Evolutionary conservation across 345 rosid genomes (phyloP).

Genomic region (Isatis tinctoria): DNA sequence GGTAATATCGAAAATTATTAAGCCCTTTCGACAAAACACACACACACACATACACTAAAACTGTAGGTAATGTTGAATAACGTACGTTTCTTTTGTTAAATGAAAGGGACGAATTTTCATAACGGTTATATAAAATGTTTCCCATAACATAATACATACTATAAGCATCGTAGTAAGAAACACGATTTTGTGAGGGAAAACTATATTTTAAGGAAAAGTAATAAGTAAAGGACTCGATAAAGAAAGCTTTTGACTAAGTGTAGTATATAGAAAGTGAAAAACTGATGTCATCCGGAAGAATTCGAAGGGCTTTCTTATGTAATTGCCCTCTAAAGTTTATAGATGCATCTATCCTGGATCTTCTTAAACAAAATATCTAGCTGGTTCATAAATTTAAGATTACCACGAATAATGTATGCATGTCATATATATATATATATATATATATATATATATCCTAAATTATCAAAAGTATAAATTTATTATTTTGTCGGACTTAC

Average conservation of each 20-base stretch:
- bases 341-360: background rate
- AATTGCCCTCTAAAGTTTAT: background rate
- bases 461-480: background rate
- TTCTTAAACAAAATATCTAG: background rate
- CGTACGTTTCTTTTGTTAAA: too few relatives aligned
- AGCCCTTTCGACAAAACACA: background rate
- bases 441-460: too few relatives aligned
- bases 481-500: background rate
- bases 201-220: background rate
- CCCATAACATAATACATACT: background rate
- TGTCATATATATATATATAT: too few relatives aligned
- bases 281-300: conserved; percentile 3
- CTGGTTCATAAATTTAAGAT: background rate
- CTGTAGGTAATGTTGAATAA: too few relatives aligned
- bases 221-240: background rate
- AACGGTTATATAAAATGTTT: too few relatives aligned
- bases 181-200: background rate
- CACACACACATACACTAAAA: background rate
- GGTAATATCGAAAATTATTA: background rate
- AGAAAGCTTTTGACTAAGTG: background rate
- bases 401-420: background rate
- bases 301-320: background rate
- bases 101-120: too few relatives aligned
- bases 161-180: background rate
- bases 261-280: background rate